These are phyloP conservation scores for Aspergillus sp. DNA, from an alignment of 2,329 filamentous ascomycete genomes.

Conservation along the genomic window DNA sequence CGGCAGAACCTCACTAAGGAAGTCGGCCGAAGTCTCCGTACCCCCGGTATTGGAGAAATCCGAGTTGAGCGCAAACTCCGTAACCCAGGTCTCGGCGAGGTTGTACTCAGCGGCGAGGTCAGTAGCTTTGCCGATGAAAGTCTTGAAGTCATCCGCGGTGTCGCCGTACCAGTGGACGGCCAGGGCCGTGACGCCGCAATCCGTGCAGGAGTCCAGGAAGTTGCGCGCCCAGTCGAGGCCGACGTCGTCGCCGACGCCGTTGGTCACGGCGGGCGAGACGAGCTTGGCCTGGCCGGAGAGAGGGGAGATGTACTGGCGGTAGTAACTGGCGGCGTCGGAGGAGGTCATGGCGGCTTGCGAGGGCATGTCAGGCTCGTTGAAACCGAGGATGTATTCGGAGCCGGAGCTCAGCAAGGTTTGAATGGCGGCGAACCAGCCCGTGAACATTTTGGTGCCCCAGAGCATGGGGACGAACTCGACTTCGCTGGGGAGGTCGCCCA, in stretches of 20 bases:
- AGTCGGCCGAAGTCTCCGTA: slow-evolving; percentile 32
- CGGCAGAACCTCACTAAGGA: slow-evolving; percentile 43
- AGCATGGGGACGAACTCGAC: slow-evolving; percentile 53
- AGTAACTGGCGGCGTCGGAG: slow-evolving; percentile 40
- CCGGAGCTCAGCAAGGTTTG: slow-evolving; percentile 40
- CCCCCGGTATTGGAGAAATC: slow-evolving; percentile 30
- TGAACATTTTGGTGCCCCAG: slow-evolving; percentile 46
- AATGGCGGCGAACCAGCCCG: slow-evolving; percentile 40
- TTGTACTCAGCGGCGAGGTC: slow-evolving; percentile 36
- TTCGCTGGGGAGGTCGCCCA: slow-evolving; percentile 36
- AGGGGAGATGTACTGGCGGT: slow-evolving; percentile 45
- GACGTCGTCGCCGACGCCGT: slow-evolving; percentile 34
- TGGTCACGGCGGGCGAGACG: slow-evolving; percentile 49
- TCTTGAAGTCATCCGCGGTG: slow-evolving; percentile 41
- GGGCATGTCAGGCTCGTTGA: slow-evolving; percentile 53
- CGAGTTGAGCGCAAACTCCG: slow-evolving; percentile 48
- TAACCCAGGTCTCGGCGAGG: slow-evolving; percentile 51
- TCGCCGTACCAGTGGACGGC: slow-evolving; percentile 52
- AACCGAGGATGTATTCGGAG: slow-evolving; percentile 45
- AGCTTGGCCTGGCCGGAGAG: slow-evolving; percentile 43
- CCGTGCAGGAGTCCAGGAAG: slow-evolving; percentile 45
- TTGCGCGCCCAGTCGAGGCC: slow-evolving; percentile 48
- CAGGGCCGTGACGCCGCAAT: slow-evolving; percentile 47
- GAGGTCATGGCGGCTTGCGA: slow-evolving; percentile 46
- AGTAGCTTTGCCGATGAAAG: slow-evolving; percentile 43